Percentiles rank a stretch among this genome's conserved stretches.
Evolutionary conservation across 306 rosid genomes (phyloP).

Genomic region (Biancaea sappan): DNA sequence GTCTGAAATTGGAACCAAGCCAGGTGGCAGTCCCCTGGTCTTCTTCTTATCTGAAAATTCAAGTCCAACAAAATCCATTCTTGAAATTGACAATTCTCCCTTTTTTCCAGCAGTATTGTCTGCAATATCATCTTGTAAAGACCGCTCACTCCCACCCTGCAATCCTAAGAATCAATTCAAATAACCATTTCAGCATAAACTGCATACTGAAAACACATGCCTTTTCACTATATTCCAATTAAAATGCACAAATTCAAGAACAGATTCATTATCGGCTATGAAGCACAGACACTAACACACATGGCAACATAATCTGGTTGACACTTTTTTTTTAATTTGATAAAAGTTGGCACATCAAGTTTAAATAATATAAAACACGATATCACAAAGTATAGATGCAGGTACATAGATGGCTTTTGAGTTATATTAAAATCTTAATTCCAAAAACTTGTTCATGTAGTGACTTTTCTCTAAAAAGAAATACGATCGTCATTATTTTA

Average conservation of each 20-base stretch:
- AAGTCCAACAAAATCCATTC: conserved; percentile 83
- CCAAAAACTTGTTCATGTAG: too few relatives aligned
- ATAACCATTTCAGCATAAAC: conserved; percentile 39
- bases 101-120: conserved; percentile 49
- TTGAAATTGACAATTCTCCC: conserved; percentile 66
- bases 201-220: not conserved
- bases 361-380: too few relatives aligned
- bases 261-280: not conserved
- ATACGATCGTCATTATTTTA: too few relatives aligned
- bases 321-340: too few relatives aligned
- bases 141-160: conserved; percentile 31
- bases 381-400: too few relatives aligned
- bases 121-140: conserved; percentile 24
- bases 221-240: not conserved
- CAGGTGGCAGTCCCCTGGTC: conserved; percentile 71
- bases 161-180: conserved; percentile 48
- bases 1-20: conserved; percentile 75
- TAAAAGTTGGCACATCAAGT: too few relatives aligned
- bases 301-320: too few relatives aligned
- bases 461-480: too few relatives aligned
- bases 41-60: conserved; percentile 77
- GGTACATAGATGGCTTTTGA: too few relatives aligned
- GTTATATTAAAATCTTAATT: too few relatives aligned
- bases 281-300: too few relatives aligned
- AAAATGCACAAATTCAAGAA: conserved; percentile 1